Base-by-base conservation (phyloP, 768 basidiomycete genomes). In the Lentinula sp. region DNA sequence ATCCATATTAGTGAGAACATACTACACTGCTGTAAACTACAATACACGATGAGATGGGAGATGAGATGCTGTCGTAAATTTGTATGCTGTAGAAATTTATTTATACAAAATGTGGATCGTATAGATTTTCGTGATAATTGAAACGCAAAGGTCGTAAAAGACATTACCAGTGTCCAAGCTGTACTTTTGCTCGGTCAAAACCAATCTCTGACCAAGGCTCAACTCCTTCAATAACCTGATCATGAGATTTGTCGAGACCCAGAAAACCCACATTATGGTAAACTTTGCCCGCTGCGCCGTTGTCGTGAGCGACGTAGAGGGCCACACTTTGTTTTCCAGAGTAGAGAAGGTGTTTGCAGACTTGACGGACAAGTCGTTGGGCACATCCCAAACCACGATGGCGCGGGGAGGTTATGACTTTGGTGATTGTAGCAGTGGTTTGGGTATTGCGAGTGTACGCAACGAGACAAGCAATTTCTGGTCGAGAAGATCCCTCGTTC, bases 121-220 rank as follows among this genome's bases (percentile, higher is more conserved):
- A 3, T 28, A 3, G 28, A 4, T 28, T 28, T 28, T 28, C 28
- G 28, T 28, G 28, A 28, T 3, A 28, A 28, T 28, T 35, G 34
- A 28, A 52, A 39, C 13, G 23, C 23, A 52, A 46, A 46, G 28
- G 31, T 49, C 23, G 32, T 16, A 2, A 31, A 42, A 1, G 35
- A 23, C 6, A 56, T 73, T 65, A 84, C 83, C 84, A 84, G 62
- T 83, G 78, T 15, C 84, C 84, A 16, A 82, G 69, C 4, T 70
- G 56, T 3, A 76, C 73, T 31, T 39, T 61, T 16, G 57, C 52
- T 55, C 67, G 67, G 56, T 76, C 70, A 61, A 82, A 84, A 6
- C 84, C 84, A 52, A 84, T 69, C 61, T 85, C 84, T 5, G 82
- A 54, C 82, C 82, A 84, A n/a, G 70, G 68, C 32, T 67, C 63